Evolutionary conservation across 257 asterid species (phyloP).

Genomic region (Schizonepeta tenuifolia): DNA sequence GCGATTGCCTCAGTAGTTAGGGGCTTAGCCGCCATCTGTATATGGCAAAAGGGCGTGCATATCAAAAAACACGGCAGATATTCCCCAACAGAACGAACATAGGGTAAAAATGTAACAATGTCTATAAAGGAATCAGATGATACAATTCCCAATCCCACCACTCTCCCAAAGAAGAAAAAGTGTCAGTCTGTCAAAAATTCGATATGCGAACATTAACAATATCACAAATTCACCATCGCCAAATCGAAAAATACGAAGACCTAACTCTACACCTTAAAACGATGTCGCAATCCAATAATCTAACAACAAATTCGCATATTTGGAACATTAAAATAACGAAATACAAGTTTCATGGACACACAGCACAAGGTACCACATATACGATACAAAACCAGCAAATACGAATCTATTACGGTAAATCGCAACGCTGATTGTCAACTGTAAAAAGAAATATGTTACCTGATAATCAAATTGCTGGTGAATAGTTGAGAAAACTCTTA

Average conservation of each 20-base stretch:
- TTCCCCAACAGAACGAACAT: background rate
- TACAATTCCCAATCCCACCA: background rate
- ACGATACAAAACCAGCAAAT: background rate
- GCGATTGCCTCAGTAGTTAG: conserved; percentile 70
- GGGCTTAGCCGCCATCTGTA: conserved; percentile 76
- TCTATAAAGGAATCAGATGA: background rate
- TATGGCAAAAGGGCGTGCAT: background rate
- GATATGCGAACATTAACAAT: background rate
- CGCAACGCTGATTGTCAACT: background rate
- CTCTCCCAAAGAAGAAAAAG: background rate
- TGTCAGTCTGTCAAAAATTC: too few species aligned
- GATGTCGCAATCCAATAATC: background rate
- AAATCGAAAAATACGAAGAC: background rate
- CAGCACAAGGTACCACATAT: background rate
- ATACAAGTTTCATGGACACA: background rate
- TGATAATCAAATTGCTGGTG: background rate
- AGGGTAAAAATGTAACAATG: background rate
- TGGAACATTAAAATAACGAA: background rate
- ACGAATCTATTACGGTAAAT: background rate
- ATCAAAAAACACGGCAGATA: background rate
- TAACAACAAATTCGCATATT: background rate
- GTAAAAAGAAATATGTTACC: background rate
- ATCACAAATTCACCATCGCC: background rate
- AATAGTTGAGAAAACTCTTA: background rate
- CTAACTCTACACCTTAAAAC: background rate